Evolutionary conservation across 352 stramenopile genomes (phyloP).

Genomic region (Pythium utonaiense): DNA sequence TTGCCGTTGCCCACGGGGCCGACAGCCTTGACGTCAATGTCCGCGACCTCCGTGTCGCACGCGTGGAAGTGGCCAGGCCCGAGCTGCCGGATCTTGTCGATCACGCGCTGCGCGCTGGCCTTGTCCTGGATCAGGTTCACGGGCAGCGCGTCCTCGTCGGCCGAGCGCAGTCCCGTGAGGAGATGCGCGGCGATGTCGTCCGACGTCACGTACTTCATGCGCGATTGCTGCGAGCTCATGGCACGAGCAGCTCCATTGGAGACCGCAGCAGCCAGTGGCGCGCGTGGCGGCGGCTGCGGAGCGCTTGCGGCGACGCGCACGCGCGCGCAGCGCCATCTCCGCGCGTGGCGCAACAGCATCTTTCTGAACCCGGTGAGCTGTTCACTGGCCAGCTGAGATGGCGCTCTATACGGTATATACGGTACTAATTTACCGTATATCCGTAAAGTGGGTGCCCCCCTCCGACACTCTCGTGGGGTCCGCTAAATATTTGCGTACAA

Average conservation of each 20-base stretch:
- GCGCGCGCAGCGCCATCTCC: neutral
- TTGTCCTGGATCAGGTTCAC: conserved; percentile 83
- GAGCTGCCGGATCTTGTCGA: conserved; percentile 56
- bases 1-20: conserved; percentile 96
- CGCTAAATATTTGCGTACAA: no score
- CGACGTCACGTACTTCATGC: conserved; percentile 66
- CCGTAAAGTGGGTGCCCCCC: no score
- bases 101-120: conserved; percentile 51
- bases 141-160: conserved; percentile 57
- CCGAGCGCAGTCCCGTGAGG: conserved; percentile 52
- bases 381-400: conserved; percentile 1
- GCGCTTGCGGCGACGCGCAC: neutral
- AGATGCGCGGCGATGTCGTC: conserved; percentile 59
- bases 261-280: neutral
- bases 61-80: conserved; percentile 87
- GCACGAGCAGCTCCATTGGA: neutral
- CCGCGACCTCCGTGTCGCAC: conserved; percentile 97
- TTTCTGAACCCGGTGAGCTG: neutral
- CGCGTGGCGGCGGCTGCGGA: neutral
- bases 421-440: neutral
- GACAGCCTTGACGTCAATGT: conserved; percentile 95
- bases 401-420: neutral
- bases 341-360: conserved; percentile 3
- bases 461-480: no score
- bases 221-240: conserved; percentile 1